Evolutionary conservation across 352 stramenopile genomes (phyloP).

Genomic region (Phytophthora quininea): DNA sequence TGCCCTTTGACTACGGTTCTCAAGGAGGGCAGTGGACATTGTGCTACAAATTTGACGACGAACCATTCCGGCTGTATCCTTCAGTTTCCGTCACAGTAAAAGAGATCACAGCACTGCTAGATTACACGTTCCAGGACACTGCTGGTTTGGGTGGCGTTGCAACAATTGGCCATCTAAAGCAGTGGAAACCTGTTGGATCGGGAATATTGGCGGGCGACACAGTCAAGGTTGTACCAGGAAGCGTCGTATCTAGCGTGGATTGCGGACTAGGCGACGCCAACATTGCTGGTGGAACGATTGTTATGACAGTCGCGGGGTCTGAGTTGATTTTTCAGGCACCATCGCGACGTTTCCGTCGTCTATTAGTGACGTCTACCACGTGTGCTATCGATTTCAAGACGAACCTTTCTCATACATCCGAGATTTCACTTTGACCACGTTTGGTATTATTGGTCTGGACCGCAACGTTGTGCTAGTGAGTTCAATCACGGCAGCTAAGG

Average conservation of each 20-base stretch:
- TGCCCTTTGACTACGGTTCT: slow-evolving; percentile 62
- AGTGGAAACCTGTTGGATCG: slow-evolving; percentile 55
- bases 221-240: slow-evolving; percentile 62
- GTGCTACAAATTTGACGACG: slow-evolving; percentile 73
- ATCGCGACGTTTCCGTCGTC: slow-evolving; percentile 48
- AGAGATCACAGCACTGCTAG: slow-evolving; percentile 49
- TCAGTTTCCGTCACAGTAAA: slow-evolving; percentile 55
- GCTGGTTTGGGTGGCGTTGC: slow-evolving; percentile 39
- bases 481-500: slow-evolving; percentile 49
- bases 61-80: slow-evolving; percentile 55
- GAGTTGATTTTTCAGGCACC: slow-evolving; percentile 36
- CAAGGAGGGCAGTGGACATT: slow-evolving; percentile 50
- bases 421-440: slow-evolving; percentile 48
- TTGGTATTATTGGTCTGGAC: slow-evolving; percentile 52
- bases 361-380: slow-evolving; percentile 53
- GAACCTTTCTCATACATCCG: slow-evolving; percentile 63
- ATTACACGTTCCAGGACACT: slow-evolving; percentile 42
- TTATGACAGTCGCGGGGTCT: slow-evolving; percentile 41
- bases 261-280: slow-evolving; percentile 51
- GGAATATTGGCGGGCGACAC: slow-evolving; percentile 49
- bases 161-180: slow-evolving; percentile 52
- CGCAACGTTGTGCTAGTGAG: slow-evolving; percentile 46
- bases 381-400: slow-evolving; percentile 78
- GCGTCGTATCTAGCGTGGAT: slow-evolving; percentile 48
- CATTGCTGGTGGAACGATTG: slow-evolving; percentile 31